Evolutionary conservation across 1,139 yeast genomes (phyloP).

Genomic region (Yamadazyma friedrichii): DNA sequence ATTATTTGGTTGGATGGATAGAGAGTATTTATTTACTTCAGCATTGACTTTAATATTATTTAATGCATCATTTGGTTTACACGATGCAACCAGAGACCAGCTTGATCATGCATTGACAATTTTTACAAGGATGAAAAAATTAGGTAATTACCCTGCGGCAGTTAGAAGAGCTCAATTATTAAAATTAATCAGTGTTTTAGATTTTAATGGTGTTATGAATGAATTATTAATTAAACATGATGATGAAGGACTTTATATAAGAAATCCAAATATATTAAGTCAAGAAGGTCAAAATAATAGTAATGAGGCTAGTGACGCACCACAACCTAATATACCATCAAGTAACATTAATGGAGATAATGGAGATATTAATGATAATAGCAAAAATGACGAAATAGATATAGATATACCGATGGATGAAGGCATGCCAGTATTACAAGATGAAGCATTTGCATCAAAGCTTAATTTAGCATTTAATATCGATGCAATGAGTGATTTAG

Average conservation of each 20-base stretch:
- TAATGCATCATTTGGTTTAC: slow-evolving; percentile 81
- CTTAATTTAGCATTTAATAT: slow-evolving; percentile 13
- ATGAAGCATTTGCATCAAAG: slow-evolving; percentile 2
- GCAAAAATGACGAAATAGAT: background rate
- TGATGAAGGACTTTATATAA: slow-evolving; percentile 33
- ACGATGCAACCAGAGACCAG: slow-evolving; percentile 70
- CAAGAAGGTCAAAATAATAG: background rate
- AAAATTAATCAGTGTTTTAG: slow-evolving; percentile 61
- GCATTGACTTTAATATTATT: slow-evolving; percentile 75
- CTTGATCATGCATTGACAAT: slow-evolving; percentile 71
- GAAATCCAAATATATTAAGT: background rate
- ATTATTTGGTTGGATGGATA: slow-evolving; percentile 83
- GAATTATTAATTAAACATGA: slow-evolving; percentile 57
- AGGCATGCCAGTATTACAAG: background rate
- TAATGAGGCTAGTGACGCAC: background rate
- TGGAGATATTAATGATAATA: background rate
- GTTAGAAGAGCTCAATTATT: slow-evolving; percentile 69
- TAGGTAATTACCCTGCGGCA: slow-evolving; percentile 80
- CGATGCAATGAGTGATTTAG: slow-evolving; percentile 15
- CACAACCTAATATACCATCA: background rate
- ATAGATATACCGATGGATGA: slow-evolving; percentile 1
- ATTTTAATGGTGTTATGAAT: slow-evolving; percentile 65
- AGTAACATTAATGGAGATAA: background rate
- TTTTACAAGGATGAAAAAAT: slow-evolving; percentile 70
- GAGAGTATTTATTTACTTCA: slow-evolving; percentile 80